Evolutionary conservation across 108 stramenopile genomes (phyloP).

Genomic region (Cyclotella sp.): DNA sequence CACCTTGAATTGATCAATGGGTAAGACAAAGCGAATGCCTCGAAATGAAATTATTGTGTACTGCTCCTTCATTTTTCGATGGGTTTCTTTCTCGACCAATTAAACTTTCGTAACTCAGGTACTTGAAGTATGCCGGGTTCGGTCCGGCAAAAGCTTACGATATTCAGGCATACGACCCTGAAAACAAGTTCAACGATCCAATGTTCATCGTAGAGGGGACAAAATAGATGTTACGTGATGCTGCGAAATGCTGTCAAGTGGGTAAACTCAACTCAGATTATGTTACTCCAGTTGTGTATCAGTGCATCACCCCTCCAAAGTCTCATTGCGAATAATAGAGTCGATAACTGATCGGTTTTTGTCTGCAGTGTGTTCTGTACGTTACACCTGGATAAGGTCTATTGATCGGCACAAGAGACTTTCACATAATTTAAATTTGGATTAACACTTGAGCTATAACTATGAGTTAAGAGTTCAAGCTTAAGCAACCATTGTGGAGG

Average conservation of each 20-base stretch:
- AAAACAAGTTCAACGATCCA: conserved; percentile 66
- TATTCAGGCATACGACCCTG: conserved; percentile 74
- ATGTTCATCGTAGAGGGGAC: conserved; percentile 82
- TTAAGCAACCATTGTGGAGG: conserved; percentile 99
- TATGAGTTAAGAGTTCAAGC: background rate
- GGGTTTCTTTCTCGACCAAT: background rate
- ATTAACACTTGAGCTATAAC: background rate
- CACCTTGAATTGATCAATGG: conserved; percentile 93
- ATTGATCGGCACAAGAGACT: too few relatives aligned
- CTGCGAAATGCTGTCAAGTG: too few relatives aligned
- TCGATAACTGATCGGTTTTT: too few relatives aligned
- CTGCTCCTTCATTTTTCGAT: background rate
- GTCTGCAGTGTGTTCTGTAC: too few relatives aligned
- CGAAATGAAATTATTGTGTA: background rate
- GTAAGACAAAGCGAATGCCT: conserved; percentile 25
- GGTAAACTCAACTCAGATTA: too few relatives aligned
- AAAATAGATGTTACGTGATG: too few relatives aligned
- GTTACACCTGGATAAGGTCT: too few relatives aligned
- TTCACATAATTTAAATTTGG: background rate
- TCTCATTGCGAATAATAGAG: too few relatives aligned
- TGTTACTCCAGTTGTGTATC: too few relatives aligned
- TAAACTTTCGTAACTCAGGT: background rate
- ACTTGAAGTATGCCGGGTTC: conserved; percentile 82
- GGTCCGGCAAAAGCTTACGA: conserved; percentile 71
- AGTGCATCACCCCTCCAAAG: too few relatives aligned